Percentiles rank a stretch among this genome's conserved stretches.
Evolutionary conservation across 768 basidiomycete genomes (phyloP).

Genomic region (Pleurotus salmoneostramineus): DNA sequence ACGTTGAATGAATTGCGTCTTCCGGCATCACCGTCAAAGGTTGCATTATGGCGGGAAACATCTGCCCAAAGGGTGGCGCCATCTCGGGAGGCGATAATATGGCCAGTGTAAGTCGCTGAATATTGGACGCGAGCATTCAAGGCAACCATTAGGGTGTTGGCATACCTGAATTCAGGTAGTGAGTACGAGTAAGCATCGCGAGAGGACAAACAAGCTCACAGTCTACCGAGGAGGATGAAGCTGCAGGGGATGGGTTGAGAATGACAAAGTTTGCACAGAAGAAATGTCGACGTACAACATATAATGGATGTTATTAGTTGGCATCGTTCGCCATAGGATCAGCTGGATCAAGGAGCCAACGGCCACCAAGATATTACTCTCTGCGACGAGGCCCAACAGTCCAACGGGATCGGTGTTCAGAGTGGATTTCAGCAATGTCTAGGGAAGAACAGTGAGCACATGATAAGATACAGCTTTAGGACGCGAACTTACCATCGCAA

Average conservation of each 20-base stretch:
- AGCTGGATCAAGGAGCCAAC: conserved; percentile 11
- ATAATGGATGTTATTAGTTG: conserved; percentile 13
- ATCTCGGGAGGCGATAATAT: neutral
- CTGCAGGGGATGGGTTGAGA: conserved; percentile 2
- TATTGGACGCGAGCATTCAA: conserved; percentile 9
- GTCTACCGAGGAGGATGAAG: conserved; percentile 12
- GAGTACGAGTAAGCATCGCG: neutral
- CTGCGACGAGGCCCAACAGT: conserved; percentile 6
- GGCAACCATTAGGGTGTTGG: conserved; percentile 10
- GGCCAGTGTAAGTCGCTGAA: neutral
- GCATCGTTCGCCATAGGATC: conserved; percentile 11
- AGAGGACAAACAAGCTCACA: conserved; percentile 7
- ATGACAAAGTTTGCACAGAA: neutral
- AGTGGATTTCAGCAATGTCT: neutral
- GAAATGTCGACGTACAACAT: conserved; percentile 10
- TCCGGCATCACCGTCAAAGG: neutral
- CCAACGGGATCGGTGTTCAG: neutral
- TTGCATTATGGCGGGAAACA: neutral
- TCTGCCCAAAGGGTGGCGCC: conserved; percentile 1
- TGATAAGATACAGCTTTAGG: neutral
- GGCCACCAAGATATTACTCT: conserved; percentile 14
- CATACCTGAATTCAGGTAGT: conserved; percentile 3
- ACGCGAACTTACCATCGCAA: conserved; percentile 4
- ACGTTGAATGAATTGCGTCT: neutral
- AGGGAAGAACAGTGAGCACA: neutral